Conservation (phyloP, 352 stramenopile species). For the Globisporangium okanoganense region DNA sequence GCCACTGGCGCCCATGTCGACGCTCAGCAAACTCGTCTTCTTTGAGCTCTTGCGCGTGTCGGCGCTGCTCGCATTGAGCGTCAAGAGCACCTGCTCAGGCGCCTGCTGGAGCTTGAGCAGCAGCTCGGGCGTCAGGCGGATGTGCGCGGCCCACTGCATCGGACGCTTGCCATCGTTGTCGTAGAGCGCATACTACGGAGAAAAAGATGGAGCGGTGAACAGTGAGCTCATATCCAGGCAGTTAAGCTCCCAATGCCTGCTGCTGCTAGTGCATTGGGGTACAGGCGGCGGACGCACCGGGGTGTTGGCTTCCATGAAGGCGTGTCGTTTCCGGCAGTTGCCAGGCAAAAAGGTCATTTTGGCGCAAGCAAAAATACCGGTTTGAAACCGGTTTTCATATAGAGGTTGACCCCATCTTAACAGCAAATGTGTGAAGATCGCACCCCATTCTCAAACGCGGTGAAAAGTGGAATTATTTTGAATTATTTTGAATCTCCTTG, state of each 20-base stretch:
- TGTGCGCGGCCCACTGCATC: constrained; percentile 56
- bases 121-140: constrained; percentile 75
- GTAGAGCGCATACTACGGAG: constrained; percentile 61
- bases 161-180: constrained; percentile 33
- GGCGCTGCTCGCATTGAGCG: constrained; percentile 18
- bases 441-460: too few species aligned
- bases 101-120: constrained; percentile 48
- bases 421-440: too few species aligned
- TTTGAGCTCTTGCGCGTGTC: constrained; percentile 22
- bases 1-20: constrained; percentile 18
- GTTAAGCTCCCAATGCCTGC: too few species aligned
- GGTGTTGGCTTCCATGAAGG: constrained; percentile 13
- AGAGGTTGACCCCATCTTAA: too few species aligned
- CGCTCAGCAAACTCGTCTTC: constrained; percentile 46
- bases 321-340: background rate
- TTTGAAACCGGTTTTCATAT: too few species aligned
- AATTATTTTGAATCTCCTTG: too few species aligned
- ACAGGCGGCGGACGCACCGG: too few species aligned
- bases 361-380: too few species aligned
- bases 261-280: too few species aligned
- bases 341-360: background rate
- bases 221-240: background rate
- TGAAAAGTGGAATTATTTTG: too few species aligned
- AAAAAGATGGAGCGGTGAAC: background rate
- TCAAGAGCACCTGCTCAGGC: constrained; percentile 23